Evolutionary conservation across 2,329 filamentous ascomycete genomes (phyloP), one percentile per base, ranked within the genome.

Genomic region (Verticillium dahliae): DNA sequence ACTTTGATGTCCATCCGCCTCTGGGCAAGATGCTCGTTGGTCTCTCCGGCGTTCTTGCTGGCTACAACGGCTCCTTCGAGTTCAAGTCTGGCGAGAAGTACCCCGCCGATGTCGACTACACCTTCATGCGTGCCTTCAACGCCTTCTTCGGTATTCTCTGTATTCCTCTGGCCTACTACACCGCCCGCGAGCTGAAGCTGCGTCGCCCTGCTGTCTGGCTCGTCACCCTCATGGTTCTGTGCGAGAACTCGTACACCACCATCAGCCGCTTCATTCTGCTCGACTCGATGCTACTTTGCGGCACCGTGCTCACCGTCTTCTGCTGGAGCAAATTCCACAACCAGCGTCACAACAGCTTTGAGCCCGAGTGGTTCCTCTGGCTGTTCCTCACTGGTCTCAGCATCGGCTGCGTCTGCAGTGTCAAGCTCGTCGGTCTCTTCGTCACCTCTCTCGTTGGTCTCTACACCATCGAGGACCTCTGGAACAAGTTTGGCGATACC

Each of bases 21-120:
- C 87, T 99, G 64, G 95, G 95, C 74, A 99, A 99, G 82, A 98
- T 99, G 87, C 87, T 99, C 61, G 94, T 99, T 69, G 95, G 95
- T 65, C 84, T 99, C 59, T 98, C 95, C 6, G 95, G 95, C 73
- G 96, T 96, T 73, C 84, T 99, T 64, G 96, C 94, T 67, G 94
- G 94, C 67, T 99, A 99, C 82, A 99, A 99, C 80, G 95, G 95
- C 62, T 96, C 94, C 4, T 99, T 99, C 78, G 95, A 99, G 73
- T 99, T 99, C 85, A 99, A 99, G 78, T 98, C 94, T 60, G 95
- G 95, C 74, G 95, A 98, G 73, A 92, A 86, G 60, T 99, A 99
- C 74, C 95, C 95, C 11, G 86, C 88, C 68, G 92, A 98, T 71
- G 83, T 99, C 72, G 90, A 99, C 81, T 99, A 96, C 76, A 96